Evolutionary conservation across 2,329 filamentous ascomycete species (phyloP).

Genomic region (Pseudopithomyces chartarum): DNA sequence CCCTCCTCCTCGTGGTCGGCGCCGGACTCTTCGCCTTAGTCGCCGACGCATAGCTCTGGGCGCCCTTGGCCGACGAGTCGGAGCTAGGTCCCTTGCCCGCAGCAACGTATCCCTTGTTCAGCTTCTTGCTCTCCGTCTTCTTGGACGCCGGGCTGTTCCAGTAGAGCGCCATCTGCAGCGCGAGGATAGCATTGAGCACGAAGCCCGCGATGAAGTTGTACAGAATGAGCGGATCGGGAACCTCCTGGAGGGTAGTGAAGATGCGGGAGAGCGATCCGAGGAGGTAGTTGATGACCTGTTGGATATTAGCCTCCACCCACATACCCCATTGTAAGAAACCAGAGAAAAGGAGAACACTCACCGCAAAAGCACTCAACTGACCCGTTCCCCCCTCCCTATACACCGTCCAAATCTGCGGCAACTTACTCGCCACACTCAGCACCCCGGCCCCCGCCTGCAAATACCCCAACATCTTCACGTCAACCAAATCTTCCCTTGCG

Average conservation of each 20-base stretch:
- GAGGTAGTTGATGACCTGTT: conserved; percentile 96
- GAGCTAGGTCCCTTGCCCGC: conserved; percentile 36
- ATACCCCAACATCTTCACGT: conserved; percentile 69
- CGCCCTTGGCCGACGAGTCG: conserved; percentile 42
- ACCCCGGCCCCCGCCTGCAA: conserved; percentile 84
- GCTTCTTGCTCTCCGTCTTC: conserved; percentile 42
- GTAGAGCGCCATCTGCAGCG: conserved; percentile 92
- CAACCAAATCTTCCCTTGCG: conserved; percentile 68
- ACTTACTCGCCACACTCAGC: conserved; percentile 84
- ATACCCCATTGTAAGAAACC: not conserved
- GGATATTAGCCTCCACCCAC: not conserved
- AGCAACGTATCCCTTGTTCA: conserved; percentile 42
- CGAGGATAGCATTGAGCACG: conserved; percentile 83
- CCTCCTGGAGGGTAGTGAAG: conserved; percentile 97
- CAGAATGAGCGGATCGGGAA: conserved; percentile 93
- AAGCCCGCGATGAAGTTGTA: conserved; percentile 95
- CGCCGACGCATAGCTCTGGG: conserved; percentile 40
- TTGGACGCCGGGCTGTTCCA: conserved; percentile 69
- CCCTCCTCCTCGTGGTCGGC: conserved; percentile 59
- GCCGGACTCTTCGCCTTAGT: conserved; percentile 49
- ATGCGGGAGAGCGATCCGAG: conserved; percentile 89
- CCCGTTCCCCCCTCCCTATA: conserved; percentile 86
- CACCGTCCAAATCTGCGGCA: conserved; percentile 90
- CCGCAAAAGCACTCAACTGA: conserved; percentile 94
- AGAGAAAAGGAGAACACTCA: conserved; percentile 54